Percentiles rank a stretch among this genome's conserved stretches.
phyloP scores from a whole-genome alignment of 768 basidiomycete species.

The Leccinum rimulosum region DNA sequence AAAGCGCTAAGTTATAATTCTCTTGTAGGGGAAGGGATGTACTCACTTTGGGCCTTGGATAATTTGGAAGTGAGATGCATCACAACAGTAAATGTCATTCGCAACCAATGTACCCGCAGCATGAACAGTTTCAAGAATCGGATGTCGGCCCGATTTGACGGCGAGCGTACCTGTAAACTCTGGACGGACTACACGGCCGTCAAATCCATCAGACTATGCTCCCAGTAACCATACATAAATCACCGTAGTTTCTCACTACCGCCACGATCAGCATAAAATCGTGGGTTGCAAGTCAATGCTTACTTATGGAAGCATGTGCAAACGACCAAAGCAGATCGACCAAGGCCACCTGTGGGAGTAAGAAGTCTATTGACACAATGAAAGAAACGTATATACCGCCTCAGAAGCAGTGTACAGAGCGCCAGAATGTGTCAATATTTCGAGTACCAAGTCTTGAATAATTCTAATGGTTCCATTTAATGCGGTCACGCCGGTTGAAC shows the following conservation, averaged over 20 bases:
- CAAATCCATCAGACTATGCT: background rate
- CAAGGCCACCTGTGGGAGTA: slow-evolving; percentile 62
- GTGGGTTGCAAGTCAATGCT: slow-evolving; percentile 24
- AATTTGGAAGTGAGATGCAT: slow-evolving; percentile 84
- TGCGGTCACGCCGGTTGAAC: background rate
- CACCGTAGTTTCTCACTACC: slow-evolving; percentile 52
- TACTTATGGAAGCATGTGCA: slow-evolving; percentile 78
- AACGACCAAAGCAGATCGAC: slow-evolving; percentile 91
- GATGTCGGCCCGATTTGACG: slow-evolving; percentile 86
- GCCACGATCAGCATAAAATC: background rate
- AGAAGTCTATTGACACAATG: background rate
- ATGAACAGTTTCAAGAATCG: slow-evolving; percentile 75
- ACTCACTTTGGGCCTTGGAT: slow-evolving; percentile 88
- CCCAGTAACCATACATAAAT: background rate
- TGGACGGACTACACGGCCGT: slow-evolving; percentile 62
- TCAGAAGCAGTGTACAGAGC: slow-evolving; percentile 89
- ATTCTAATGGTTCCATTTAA: slow-evolving; percentile 46
- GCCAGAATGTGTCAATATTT: slow-evolving; percentile 70
- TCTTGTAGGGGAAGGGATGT: background rate
- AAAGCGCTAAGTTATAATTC: background rate
- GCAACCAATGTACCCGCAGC: slow-evolving; percentile 69
- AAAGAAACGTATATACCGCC: slow-evolving; percentile 47
- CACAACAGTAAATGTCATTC: slow-evolving; percentile 89
- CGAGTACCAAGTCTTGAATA: slow-evolving; percentile 70
- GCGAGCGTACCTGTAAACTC: slow-evolving; percentile 90